Percentiles rank a stretch among this genome's conserved stretches.
These are phyloP conservation scores for Solanum dulcamara DNA, from an alignment of 257 asterid species.

Conservation along the genomic window DNA sequence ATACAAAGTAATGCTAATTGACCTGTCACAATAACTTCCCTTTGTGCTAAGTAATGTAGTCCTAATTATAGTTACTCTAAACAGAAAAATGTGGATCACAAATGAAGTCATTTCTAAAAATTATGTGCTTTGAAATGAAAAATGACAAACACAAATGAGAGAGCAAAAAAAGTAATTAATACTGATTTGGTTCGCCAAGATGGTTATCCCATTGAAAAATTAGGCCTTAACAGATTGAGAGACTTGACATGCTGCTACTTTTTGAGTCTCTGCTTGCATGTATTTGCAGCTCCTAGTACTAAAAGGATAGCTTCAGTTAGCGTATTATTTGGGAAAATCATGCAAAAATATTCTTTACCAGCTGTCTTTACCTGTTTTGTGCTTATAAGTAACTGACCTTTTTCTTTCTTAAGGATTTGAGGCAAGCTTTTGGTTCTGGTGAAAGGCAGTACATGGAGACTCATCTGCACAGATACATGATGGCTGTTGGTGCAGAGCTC, in stretches of 20 bases:
- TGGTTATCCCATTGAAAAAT: neutral
- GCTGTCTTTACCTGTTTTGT: neutral
- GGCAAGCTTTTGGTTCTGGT: slow-evolving; percentile 46
- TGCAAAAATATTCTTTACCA: neutral
- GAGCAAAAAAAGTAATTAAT: neutral
- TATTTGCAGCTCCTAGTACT: neutral
- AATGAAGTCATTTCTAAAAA: neutral
- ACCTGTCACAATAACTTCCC: neutral
- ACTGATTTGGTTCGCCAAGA: neutral
- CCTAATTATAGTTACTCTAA: neutral
- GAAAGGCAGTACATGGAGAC: slow-evolving; percentile 43
- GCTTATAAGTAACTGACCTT: slow-evolving; percentile 1
- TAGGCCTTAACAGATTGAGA: neutral
- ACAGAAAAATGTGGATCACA: neutral
- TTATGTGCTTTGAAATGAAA: neutral
- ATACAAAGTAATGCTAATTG: slow-evolving; percentile 38
- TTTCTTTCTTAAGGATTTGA: slow-evolving; percentile 52
- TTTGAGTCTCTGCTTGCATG: neutral
- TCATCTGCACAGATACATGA: slow-evolving; percentile 44
- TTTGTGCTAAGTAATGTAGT: neutral
- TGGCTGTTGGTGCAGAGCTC: slow-evolving; percentile 72
- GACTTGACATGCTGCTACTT: neutral
- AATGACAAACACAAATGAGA: neutral
- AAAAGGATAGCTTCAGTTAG: neutral
- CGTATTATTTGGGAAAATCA: neutral